Evolutionary conservation across 225 moss, liverwort and hornwort genomes (phyloP), one percentile per base, ranked within the genome.

Genomic region (Sphagnum contortum): DNA sequence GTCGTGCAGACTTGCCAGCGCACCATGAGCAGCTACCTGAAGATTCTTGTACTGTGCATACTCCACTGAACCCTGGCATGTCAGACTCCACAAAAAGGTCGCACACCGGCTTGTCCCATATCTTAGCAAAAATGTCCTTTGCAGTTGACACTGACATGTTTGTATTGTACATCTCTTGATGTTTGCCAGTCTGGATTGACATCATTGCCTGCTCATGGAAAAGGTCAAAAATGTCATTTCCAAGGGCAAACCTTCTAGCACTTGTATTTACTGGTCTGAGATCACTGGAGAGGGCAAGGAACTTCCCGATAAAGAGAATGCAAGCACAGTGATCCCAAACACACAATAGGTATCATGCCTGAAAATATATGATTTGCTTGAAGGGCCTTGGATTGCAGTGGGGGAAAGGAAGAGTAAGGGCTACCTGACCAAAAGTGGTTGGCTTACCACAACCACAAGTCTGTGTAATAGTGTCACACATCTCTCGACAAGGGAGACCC

Each of bases 31-130:
- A 95, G 13, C 49, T 79, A 4, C 70, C 53, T 64, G 70, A 66
- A 49, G 72, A 76, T 45, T 63, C 69, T 3, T 75, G 67, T 46
- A 80, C 66, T 12, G 79, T 62, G 57, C 94, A 95, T 12, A 82
- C 76, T 59, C 94, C 92, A 3, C 72, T 55, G 71, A 95, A 95
- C 13, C 89, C 94, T 54, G 94, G 94, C 66, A 88, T 73, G 12
- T 79, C 66, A 48, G 80, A 79, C 57, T 84, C 77, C 49, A 86
- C 76, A 74, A 95, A 95, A 4, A 95, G 71, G 44, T 90, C 86
- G 68, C 94, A 95, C n/a, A 95, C 89, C 44, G 88, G 92, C 13
- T 82, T 83, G 59, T 85, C 75, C 94, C 94, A 95, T 55, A 95
- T 74, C n/a, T 90, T 70, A 2, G 81, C 72, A 68, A 95, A 95